Evolutionary conservation across 192 early-diverging fungal genomes (phyloP).

Genomic region (Chytriomyces sp.): DNA sequence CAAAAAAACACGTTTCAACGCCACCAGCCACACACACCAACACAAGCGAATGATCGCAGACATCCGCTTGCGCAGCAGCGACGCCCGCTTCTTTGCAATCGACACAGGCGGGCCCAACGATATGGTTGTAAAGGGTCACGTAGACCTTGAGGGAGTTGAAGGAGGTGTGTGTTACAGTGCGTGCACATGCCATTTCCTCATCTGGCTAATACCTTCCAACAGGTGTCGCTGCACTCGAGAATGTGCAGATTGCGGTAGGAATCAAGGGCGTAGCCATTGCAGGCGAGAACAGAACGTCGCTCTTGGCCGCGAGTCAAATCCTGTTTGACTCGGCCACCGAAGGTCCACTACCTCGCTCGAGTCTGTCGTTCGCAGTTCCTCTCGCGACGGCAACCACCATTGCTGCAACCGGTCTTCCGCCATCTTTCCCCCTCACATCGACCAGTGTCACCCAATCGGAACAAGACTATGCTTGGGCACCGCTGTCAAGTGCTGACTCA

Average conservation of each 20-base stretch:
- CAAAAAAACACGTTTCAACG: too few relatives aligned
- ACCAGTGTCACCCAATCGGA: too few relatives aligned
- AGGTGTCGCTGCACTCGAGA: background rate
- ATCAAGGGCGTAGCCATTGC: background rate
- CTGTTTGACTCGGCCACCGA: background rate
- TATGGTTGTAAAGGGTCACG: background rate
- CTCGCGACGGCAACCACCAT: background rate
- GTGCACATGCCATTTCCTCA: background rate
- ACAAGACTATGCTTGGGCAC: background rate
- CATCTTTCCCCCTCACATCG: background rate
- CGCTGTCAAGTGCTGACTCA: background rate
- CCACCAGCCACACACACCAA: too few relatives aligned
- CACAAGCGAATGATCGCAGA: too few relatives aligned
- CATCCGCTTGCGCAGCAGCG: too few relatives aligned
- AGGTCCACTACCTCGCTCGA: background rate
- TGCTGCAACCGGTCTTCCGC: background rate
- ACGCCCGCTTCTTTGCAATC: background rate
- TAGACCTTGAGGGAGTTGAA: background rate
- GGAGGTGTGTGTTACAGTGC: background rate
- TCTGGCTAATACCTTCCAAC: background rate
- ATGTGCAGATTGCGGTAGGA: background rate
- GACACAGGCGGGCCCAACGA: background rate
- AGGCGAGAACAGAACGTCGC: background rate
- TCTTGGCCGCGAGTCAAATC: background rate
- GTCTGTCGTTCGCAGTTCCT: background rate